These are phyloP conservation scores for Beauveria medogensis DNA, from an alignment of 2,329 filamentous ascomycete species.

Conservation along the genomic window DNA sequence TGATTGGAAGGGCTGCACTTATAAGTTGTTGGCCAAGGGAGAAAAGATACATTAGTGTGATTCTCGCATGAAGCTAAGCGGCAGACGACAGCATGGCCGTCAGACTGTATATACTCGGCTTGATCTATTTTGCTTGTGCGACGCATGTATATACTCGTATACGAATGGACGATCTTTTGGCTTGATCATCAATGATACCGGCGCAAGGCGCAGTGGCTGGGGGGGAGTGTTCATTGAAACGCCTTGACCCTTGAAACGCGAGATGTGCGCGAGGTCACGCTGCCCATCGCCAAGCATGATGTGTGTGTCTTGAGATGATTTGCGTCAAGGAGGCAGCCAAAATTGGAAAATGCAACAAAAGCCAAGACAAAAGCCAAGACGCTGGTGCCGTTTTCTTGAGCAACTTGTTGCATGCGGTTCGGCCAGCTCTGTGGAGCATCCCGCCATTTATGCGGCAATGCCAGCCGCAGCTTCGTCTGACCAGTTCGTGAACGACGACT, in stretches of 20 bases:
- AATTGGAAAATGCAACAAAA: background rate
- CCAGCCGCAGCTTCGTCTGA: background rate
- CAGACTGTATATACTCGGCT: background rate
- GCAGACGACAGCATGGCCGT: background rate
- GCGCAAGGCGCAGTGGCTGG: background rate
- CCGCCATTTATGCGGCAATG: background rate
- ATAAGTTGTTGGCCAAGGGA: conserved; percentile 9
- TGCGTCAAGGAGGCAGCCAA: background rate
- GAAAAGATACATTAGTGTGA: background rate
- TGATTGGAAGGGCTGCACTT: conserved; percentile 18
- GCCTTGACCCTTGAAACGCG: conserved; percentile 3
- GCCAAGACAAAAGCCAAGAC: conserved; percentile 4
- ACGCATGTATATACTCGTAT: background rate
- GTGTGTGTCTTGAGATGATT: background rate
- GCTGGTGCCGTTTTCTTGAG: background rate
- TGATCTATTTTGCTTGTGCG: background rate
- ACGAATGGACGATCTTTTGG: background rate
- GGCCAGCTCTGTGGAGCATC: background rate
- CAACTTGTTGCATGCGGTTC: background rate
- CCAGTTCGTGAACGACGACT: background rate
- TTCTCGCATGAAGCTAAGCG: background rate
- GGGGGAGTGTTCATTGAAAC: background rate
- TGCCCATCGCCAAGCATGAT: background rate
- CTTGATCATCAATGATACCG: background rate
- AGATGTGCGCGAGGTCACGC: background rate